Percentiles rank a stretch among this genome's conserved stretches.
Evolutionary conservation across 2,329 filamentous ascomycete genomes (phyloP).

Genomic region (Botrytis byssoidea): DNA sequence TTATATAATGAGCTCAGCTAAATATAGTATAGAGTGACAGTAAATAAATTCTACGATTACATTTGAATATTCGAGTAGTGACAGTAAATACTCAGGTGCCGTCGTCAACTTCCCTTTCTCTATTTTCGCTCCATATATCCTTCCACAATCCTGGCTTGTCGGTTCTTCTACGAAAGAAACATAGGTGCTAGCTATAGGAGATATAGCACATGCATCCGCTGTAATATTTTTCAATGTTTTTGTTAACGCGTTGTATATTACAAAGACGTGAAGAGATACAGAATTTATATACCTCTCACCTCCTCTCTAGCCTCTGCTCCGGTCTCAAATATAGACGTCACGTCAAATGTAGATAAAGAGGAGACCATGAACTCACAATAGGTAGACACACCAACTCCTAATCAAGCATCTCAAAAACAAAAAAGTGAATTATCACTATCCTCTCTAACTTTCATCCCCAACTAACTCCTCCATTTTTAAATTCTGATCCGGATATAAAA

Average conservation of each 20-base stretch:
- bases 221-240: too few relatives aligned
- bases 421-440: not conserved
- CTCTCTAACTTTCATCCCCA: not conserved
- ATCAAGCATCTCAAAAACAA: not conserved
- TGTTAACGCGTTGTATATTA: not conserved
- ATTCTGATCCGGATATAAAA: not conserved
- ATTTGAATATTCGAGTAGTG: not conserved
- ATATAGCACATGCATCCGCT: not conserved
- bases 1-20: not conserved
- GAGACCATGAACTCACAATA: not conserved
- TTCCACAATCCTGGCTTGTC: not conserved
- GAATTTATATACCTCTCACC: not conserved
- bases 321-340: accelerated
- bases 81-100: not conserved
- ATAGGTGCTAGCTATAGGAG: not conserved
- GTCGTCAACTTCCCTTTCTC: not conserved
- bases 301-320: too few relatives aligned
- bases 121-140: accelerated
- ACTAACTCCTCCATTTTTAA: not conserved
- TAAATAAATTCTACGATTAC: not conserved
- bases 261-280: not conserved
- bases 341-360: accelerated
- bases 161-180: accelerated
- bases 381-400: accelerated
- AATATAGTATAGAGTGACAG: accelerated